Evolutionary conservation across 2,329 filamentous ascomycete genomes (phyloP).

Genomic region (Nigrospora osmanthi): DNA sequence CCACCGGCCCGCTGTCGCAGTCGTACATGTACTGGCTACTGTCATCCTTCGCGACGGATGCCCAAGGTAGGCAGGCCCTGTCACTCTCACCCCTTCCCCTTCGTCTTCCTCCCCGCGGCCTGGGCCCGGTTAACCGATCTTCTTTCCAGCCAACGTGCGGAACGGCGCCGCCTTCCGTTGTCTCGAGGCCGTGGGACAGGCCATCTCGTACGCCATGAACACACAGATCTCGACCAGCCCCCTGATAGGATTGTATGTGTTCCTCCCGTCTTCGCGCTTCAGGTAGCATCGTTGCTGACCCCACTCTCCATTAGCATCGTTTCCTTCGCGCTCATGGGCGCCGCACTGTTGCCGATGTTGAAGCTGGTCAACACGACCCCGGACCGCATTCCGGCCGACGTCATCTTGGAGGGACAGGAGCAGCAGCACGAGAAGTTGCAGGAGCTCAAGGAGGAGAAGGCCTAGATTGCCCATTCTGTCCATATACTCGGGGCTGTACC

Average conservation of each 20-base stretch:
- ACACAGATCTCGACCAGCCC: constrained; percentile 27
- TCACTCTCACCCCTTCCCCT: neutral
- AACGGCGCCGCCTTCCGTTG: constrained; percentile 32
- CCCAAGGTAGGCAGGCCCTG: constrained; percentile 19
- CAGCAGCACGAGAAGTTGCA: constrained; percentile 7
- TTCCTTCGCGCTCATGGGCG: constrained; percentile 27
- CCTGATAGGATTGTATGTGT: constrained; percentile 28
- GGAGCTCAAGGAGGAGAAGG: neutral
- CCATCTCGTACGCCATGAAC: constrained; percentile 32
- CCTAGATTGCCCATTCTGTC: too few species aligned
- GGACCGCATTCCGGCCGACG: constrained; percentile 28
- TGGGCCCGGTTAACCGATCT: too few species aligned
- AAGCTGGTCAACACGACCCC: constrained; percentile 29
- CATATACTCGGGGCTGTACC: too few species aligned
- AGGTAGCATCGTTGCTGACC: neutral
- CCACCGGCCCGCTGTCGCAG: constrained; percentile 30
- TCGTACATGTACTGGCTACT: constrained; percentile 37
- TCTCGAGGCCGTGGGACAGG: constrained; percentile 30
- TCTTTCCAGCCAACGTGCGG: constrained; percentile 26
- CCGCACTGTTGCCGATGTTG: constrained; percentile 25
- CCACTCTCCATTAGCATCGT: constrained; percentile 20
- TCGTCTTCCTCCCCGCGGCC: constrained; percentile 1
- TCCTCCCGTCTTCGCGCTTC: neutral
- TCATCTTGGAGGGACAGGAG: constrained; percentile 24
- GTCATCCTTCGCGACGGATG: constrained; percentile 32